Conservation (phyloP, 371 early-diverging fungal species). For the Scutellospora calospora region DNA sequence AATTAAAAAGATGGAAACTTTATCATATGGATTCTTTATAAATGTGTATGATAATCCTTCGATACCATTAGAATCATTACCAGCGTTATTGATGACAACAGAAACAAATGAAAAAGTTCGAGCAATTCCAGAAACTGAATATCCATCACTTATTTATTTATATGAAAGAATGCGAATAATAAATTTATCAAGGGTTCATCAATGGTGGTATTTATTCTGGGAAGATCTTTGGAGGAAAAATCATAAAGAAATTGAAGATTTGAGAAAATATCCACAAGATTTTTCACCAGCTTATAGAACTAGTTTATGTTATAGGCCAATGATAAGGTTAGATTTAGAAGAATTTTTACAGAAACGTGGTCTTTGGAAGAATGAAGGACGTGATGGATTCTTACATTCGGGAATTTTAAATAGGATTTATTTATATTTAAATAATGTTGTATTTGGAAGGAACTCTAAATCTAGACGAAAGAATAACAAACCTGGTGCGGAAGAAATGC, state of each 20-base stretch:
- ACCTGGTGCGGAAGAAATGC: neutral
- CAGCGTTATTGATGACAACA: slow-evolving; percentile 53
- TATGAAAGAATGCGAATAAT: slow-evolving; percentile 63
- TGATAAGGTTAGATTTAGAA: slow-evolving; percentile 61
- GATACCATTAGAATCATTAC: slow-evolving; percentile 54
- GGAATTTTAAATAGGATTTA: slow-evolving; percentile 63
- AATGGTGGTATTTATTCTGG: slow-evolving; percentile 72
- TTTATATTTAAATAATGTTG: slow-evolving; percentile 50
- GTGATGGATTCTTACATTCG: slow-evolving; percentile 57
- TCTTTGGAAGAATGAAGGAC: slow-evolving; percentile 56
- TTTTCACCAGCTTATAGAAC: slow-evolving; percentile 67
- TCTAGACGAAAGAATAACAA: neutral
- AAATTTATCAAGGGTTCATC: slow-evolving; percentile 52
- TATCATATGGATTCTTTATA: slow-evolving; percentile 62
- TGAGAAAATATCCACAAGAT: slow-evolving; percentile 51
- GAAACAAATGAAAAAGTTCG: slow-evolving; percentile 60
- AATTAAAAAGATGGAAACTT: slow-evolving; percentile 57
- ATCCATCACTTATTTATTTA: slow-evolving; percentile 55
- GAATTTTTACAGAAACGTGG: slow-evolving; percentile 59
- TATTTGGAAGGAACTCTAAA: neutral
- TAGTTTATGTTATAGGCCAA: slow-evolving; percentile 64
- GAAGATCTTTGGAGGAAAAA: slow-evolving; percentile 70
- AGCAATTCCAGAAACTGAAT: slow-evolving; percentile 52
- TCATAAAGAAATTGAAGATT: slow-evolving; percentile 51
- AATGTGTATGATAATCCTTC: slow-evolving; percentile 60